phyloP scores from a whole-genome alignment of 805 yeast genomes.

The Hemisphaericaspora nanyangensis region DNA sequence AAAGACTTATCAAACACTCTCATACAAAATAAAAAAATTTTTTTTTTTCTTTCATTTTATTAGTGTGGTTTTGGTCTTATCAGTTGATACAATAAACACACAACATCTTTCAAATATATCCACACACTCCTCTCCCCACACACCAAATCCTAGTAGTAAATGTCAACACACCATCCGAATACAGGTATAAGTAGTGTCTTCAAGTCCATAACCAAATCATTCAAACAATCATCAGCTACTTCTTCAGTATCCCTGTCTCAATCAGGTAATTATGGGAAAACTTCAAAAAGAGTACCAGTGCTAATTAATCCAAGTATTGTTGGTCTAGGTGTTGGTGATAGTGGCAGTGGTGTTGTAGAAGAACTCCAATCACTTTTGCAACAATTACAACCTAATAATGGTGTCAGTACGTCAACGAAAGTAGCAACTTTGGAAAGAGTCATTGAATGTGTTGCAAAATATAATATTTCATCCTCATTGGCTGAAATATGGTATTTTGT shows the following conservation, averaged over 20 bases:
- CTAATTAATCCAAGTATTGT: conserved; percentile 41
- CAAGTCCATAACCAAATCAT: conserved; percentile 35
- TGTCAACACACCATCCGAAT: conserved; percentile 27
- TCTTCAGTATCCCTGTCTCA: conserved; percentile 29
- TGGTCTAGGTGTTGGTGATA: too few relatives aligned
- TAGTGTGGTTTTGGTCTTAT: neutral
- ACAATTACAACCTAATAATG: conserved; percentile 22
- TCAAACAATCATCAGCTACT: conserved; percentile 30
- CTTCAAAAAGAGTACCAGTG: conserved; percentile 25
- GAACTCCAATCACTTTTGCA: conserved; percentile 35
- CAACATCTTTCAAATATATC: too few relatives aligned
- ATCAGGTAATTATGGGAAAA: conserved; percentile 31
- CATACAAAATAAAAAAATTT: too few relatives aligned
- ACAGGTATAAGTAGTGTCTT: conserved; percentile 31
- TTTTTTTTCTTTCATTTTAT: neutral
- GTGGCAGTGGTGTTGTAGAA: too few relatives aligned
- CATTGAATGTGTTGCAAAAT: conserved; percentile 46
- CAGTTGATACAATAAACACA: neutral
- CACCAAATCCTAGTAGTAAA: neutral
- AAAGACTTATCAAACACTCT: too few relatives aligned
- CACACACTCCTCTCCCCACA: too few relatives aligned
- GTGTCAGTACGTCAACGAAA: conserved; percentile 30
- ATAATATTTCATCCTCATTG: conserved; percentile 53
- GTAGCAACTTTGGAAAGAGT: conserved; percentile 51
- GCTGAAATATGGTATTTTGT: conserved; percentile 78